phyloP scores from a whole-genome alignment of 2,329 filamentous ascomycete genomes.

The Aspergillus tamarii region DNA sequence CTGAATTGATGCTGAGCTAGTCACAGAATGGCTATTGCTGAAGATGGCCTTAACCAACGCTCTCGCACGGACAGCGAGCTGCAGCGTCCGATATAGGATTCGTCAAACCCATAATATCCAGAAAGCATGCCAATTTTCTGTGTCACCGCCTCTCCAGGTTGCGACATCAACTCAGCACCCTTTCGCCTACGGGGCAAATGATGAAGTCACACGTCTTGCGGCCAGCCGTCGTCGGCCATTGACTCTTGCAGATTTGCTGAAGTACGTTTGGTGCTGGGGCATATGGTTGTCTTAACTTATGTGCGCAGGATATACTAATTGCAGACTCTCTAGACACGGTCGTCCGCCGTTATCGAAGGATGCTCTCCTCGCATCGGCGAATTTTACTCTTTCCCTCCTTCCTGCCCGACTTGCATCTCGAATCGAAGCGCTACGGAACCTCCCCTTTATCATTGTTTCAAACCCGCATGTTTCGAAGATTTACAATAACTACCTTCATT shows the following conservation, averaged over 20 bases:
- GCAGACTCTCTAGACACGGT: slow-evolving; percentile 60
- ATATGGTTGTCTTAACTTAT: no score
- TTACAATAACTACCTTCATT: slow-evolving; percentile 95
- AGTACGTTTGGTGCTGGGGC: slow-evolving; percentile 54
- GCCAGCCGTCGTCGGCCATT: slow-evolving; percentile 77
- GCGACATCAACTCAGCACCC: slow-evolving; percentile 50
- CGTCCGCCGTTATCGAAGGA: slow-evolving; percentile 80
- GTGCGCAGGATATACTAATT: neutral
- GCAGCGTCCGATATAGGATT: slow-evolving; percentile 5
- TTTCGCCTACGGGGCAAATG: slow-evolving; percentile 63
- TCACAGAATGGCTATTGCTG: slow-evolving; percentile 24
- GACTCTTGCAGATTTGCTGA: slow-evolving; percentile 85
- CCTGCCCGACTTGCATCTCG: slow-evolving; percentile 91
- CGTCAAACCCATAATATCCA: slow-evolving; percentile 3
- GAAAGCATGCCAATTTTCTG: slow-evolving; percentile 22
- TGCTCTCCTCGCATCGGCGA: slow-evolving; percentile 84
- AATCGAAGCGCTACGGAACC: slow-evolving; percentile 87
- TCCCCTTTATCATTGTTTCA: slow-evolving; percentile 97
- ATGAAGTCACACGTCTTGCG: slow-evolving; percentile 78
- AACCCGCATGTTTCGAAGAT: slow-evolving; percentile 94
- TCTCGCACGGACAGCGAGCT: slow-evolving; percentile 17
- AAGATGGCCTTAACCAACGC: slow-evolving; percentile 26
- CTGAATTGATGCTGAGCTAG: neutral
- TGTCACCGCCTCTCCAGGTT: slow-evolving; percentile 19
- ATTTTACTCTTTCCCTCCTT: slow-evolving; percentile 91